Base-by-base conservation (phyloP, 2,329 filamentous ascomycete species). In the Acephala macrosclerotiorum region DNA sequence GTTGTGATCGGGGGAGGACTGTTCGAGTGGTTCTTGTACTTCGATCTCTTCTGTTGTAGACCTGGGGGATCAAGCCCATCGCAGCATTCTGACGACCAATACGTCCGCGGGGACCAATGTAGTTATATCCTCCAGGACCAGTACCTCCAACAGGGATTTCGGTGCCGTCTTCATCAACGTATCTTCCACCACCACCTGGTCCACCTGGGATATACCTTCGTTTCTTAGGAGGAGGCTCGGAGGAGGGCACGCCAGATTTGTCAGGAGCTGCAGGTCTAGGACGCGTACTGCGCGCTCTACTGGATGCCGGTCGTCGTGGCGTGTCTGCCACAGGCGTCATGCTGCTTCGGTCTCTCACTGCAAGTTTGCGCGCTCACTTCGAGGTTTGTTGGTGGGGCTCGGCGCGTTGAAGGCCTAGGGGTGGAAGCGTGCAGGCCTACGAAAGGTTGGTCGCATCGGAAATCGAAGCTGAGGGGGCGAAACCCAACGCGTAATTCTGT, bases 161-260 rank as follows among this genome's bases (percentile, higher is more conserved):
- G 66, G 85, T 81, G 60, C 86, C 86, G 64, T 93, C 87, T 63
- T 90, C 84, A 72, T 96, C 92, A 40, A 96, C 83, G 77, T 94
- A 97, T 75, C 94, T 85, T 22, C 94, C 93, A 65, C 94, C 93
- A 55, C 94, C 94, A 45, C 93, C 93, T 65, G 93, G 91, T 2
- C 93, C 94, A 57, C 94, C 94, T 38, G 95, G 93, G 57, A 96
- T 87, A 80, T 97, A 97, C 79, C 88, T 74, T 71, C 89, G 85
- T 75, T 87, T 87, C 80, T 93, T 94, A 0, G 83, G 83, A 14
- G 90, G 89, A 38, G 75, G 74, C 57, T 76, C 74, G 7, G 73
- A 75, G 26, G 71, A 66, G 25, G 65, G 67, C 45, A 60, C 66
- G 36, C 64, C 71, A 18, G 71, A 64, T 63, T 73, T 75, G 33